These are phyloP conservation scores for Sanghuangporus weigelae DNA, from an alignment of 1,284 basidiomycete species.

Conservation along the genomic window DNA sequence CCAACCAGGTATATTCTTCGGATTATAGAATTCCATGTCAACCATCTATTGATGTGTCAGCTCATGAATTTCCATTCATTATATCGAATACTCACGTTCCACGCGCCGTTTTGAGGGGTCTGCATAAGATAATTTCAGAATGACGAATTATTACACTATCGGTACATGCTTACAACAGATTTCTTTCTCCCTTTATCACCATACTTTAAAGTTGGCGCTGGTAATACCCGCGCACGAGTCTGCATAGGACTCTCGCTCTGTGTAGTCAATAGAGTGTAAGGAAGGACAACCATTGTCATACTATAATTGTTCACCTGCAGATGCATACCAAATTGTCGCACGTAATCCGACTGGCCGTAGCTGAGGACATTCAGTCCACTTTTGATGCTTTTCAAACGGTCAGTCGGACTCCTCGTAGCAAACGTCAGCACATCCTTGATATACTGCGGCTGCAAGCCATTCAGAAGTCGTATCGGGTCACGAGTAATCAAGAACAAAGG, in stretches of 20 bases:
- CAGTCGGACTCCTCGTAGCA: constrained; percentile 59
- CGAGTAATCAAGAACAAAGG: not conserved
- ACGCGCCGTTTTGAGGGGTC: constrained; percentile 57
- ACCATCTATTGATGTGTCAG: constrained; percentile 38
- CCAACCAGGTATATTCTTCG: constrained; percentile 50
- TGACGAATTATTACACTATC: not conserved
- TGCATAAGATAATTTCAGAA: constrained; percentile 23
- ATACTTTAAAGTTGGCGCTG: constrained; percentile 58
- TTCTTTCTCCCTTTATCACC: constrained; percentile 44
- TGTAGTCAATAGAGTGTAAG: not conserved
- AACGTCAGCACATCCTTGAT: constrained; percentile 63
- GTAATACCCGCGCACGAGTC: constrained; percentile 55
- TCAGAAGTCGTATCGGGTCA: not conserved
- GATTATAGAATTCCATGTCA: constrained; percentile 56
- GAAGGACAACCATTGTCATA: not conserved
- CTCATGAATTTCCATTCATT: not conserved
- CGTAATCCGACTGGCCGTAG: constrained; percentile 70
- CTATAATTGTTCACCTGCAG: not conserved
- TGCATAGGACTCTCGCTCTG: constrained; percentile 38
- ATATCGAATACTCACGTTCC: constrained; percentile 53
- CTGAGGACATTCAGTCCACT: constrained; percentile 54
- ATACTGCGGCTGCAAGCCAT: constrained; percentile 40
- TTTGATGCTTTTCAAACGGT: constrained; percentile 55
- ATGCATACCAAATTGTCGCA: constrained; percentile 31
- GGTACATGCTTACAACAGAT: constrained; percentile 41